Evolutionary conservation across 2,329 filamentous ascomycete species (phyloP).

Genomic region (Diaporthe longicolla): DNA sequence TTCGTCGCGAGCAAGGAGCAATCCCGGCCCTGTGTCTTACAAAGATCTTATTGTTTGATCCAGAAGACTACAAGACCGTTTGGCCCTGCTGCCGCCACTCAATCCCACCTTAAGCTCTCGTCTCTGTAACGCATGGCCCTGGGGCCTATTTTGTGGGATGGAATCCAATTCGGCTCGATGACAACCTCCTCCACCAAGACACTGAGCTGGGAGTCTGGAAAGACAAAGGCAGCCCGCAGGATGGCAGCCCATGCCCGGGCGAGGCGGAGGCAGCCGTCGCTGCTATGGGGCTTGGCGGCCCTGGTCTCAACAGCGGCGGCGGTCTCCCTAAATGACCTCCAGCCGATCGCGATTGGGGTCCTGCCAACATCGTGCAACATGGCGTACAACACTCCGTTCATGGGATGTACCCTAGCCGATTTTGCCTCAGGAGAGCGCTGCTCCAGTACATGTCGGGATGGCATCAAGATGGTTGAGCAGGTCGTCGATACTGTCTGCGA

Average conservation of each 20-base stretch:
- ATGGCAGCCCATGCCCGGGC: constrained; percentile 34
- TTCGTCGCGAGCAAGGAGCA: constrained; percentile 13
- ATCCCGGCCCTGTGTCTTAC: constrained; percentile 2
- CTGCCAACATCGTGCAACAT: constrained; percentile 56
- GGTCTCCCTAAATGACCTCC: constrained; percentile 57
- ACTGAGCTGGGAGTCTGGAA: constrained; percentile 3
- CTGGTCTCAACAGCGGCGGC: constrained; percentile 48
- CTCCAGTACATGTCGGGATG: constrained; percentile 54
- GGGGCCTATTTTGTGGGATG: constrained; percentile 24
- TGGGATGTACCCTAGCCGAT: constrained; percentile 54
- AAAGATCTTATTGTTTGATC: constrained; percentile 22
- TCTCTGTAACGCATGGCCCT: constrained; percentile 12
- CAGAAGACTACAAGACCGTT: constrained; percentile 18
- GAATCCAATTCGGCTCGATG: constrained; percentile 25
- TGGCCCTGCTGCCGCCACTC: not conserved
- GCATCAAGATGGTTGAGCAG: constrained; percentile 84
- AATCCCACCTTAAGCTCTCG: not conserved
- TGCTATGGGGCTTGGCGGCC: constrained; percentile 40
- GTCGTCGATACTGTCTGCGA: constrained; percentile 80
- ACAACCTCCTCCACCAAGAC: not conserved
- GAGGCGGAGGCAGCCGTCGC: constrained; percentile 35
- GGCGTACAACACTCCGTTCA: constrained; percentile 59
- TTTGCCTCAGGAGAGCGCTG: constrained; percentile 54
- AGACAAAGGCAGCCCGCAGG: constrained; percentile 7
- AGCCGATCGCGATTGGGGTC: constrained; percentile 55